phyloP scores from a whole-genome alignment of 1,139 yeast genomes.

The Debaryomycetaceae sp. region DNA sequence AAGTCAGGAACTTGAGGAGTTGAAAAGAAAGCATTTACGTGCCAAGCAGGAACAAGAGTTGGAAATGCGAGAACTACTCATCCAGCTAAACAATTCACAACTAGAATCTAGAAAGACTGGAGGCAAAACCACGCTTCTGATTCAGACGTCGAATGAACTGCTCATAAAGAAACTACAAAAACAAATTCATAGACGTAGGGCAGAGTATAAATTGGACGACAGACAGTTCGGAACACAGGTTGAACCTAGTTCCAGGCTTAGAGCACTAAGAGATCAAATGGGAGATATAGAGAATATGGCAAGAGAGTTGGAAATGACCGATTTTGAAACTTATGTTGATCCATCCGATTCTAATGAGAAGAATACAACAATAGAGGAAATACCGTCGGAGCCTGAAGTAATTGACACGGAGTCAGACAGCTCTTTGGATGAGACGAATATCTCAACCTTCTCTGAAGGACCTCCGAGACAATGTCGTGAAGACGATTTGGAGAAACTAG shows the following conservation, averaged over 20 bases:
- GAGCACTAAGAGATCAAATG: conserved; percentile 80
- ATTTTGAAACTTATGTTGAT: conserved; percentile 50
- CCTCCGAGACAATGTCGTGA: conserved; percentile 35
- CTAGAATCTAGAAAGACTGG: conserved; percentile 28
- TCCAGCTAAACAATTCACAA: conserved; percentile 52
- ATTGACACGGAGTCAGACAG: conserved; percentile 15
- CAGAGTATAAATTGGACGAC: conserved; percentile 57
- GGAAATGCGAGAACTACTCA: conserved; percentile 80
- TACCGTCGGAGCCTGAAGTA: conserved; percentile 11
- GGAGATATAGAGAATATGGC: conserved; percentile 83
- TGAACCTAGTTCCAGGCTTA: conserved; percentile 75
- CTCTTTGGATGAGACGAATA: conserved; percentile 13
- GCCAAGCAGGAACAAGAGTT: conserved; percentile 86
- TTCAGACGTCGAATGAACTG: conserved; percentile 40
- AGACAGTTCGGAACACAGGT: conserved; percentile 55
- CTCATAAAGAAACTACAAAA: conserved; percentile 50
- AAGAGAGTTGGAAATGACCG: conserved; percentile 80
- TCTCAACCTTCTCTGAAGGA: conserved; percentile 12
- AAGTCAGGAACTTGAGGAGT: conserved; percentile 63
- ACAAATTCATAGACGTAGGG: conserved; percentile 60
- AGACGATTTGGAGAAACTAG: conserved; percentile 46
- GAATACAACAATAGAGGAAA: conserved; percentile 7
- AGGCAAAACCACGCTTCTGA: conserved; percentile 37
- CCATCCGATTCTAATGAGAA: conserved; percentile 11
- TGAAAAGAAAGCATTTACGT: conserved; percentile 62